phyloP scores from a whole-genome alignment of 1,284 basidiomycete genomes.

The Erythrobasidium hasegawianum region DNA sequence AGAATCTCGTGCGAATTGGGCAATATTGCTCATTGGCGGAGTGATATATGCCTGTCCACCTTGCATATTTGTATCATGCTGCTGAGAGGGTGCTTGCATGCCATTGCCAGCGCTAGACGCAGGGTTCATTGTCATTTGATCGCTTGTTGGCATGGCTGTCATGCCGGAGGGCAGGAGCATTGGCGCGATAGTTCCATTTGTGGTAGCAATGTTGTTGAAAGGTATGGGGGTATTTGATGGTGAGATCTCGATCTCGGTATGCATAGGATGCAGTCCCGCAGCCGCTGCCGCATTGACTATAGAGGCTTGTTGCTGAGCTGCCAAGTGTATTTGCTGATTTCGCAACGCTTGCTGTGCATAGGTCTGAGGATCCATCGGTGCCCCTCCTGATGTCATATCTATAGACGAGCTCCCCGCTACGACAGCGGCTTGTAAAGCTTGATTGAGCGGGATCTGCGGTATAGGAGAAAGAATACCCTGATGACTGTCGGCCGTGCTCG shows the following conservation, averaged over 20 bases:
- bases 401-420: neutral
- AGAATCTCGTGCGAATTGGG: constrained; percentile 2
- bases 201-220: neutral
- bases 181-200: neutral
- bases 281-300: neutral
- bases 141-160: no score
- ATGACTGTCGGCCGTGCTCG: neutral
- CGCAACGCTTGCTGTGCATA: constrained; percentile 5
- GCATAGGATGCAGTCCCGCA: neutral
- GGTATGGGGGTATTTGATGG: neutral
- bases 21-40: constrained; percentile 17
- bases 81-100: constrained; percentile 12
- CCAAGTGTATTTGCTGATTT: neutral
- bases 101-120: no score
- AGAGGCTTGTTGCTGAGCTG: neutral
- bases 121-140: no score
- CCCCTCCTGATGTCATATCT: neutral
- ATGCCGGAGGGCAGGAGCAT: no score
- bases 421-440: neutral
- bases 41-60: constrained; percentile 25
- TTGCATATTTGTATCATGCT: constrained; percentile 6
- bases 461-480: neutral
- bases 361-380: neutral
- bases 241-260: neutral
- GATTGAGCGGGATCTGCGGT: neutral